Evolutionary conservation across 2,329 filamentous ascomycete species (phyloP).

Genomic region (Cladosporium sp.): DNA sequence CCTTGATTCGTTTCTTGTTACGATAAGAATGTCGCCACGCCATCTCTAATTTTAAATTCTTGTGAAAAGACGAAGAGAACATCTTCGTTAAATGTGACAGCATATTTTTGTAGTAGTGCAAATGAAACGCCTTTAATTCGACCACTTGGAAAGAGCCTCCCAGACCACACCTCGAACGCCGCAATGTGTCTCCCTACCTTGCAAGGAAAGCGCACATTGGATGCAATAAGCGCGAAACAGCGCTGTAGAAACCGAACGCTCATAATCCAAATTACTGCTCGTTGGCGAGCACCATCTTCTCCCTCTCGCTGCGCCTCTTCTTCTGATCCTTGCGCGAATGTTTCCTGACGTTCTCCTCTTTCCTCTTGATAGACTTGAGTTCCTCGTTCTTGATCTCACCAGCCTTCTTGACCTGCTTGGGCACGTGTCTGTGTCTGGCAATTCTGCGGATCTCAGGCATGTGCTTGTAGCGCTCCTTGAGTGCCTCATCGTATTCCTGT

Average conservation of each 20-base stretch:
- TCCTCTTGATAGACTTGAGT: conserved; percentile 78
- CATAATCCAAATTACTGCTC: conserved; percentile 46
- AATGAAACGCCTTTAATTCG: neutral
- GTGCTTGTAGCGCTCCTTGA: conserved; percentile 80
- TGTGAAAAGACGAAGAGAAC: neutral
- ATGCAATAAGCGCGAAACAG: neutral
- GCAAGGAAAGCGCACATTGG: neutral
- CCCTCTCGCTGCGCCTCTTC: conserved; percentile 71
- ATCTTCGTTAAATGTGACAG: neutral
- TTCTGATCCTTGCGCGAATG: conserved; percentile 81
- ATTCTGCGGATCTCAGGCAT: conserved; percentile 96
- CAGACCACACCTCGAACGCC: neutral
- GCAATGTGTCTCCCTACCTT: neutral
- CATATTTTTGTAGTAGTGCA: neutral
- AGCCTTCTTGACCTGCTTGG: conserved; percentile 92
- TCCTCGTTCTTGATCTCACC: conserved; percentile 91
- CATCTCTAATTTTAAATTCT: neutral
- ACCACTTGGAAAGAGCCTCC: neutral
- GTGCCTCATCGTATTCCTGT: conserved; percentile 83
- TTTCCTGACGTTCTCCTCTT: conserved; percentile 89
- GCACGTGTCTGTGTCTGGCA: conserved; percentile 82
- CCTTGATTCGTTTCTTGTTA: neutral
- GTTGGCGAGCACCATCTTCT: conserved; percentile 81
- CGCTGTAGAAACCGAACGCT: neutral
- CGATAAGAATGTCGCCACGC: neutral